These are phyloP conservation scores for Colletotrichum spinosum DNA, from an alignment of 2,329 filamentous ascomycete genomes.

Conservation along the genomic window DNA sequence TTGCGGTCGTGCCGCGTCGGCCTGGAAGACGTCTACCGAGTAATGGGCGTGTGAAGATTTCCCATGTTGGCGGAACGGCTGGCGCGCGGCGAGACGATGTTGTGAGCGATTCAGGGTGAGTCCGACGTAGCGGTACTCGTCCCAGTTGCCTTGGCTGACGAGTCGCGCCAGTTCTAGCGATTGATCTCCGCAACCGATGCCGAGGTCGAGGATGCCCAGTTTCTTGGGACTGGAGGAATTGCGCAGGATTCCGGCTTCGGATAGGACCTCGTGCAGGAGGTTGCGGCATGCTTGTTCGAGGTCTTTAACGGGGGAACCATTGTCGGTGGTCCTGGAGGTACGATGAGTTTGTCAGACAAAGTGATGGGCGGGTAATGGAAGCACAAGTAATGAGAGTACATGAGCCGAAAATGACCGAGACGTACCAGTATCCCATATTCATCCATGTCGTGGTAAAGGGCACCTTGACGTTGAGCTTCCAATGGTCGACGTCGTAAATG, in stretches of 20 bases:
- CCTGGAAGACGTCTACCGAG: slow-evolving; percentile 56
- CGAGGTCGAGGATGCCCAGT: slow-evolving; percentile 62
- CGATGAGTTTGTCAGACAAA: slow-evolving; percentile 26
- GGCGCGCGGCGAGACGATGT: slow-evolving; percentile 50
- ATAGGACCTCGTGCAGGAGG: slow-evolving; percentile 60
- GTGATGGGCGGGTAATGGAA: not conserved
- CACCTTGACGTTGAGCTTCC: slow-evolving; percentile 63
- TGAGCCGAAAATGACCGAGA: slow-evolving; percentile 19
- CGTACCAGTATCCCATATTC: slow-evolving; percentile 72
- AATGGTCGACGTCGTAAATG: slow-evolving; percentile 65
- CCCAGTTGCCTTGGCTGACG: slow-evolving; percentile 39
- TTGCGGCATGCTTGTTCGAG: slow-evolving; percentile 61
- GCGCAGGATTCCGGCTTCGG: slow-evolving; percentile 53
- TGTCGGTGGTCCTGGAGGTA: slow-evolving; percentile 41
- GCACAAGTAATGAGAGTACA: not conserved
- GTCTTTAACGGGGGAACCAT: slow-evolving; percentile 46
- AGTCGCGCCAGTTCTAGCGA: slow-evolving; percentile 56
- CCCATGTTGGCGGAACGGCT: slow-evolving; percentile 42
- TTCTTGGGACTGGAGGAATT: slow-evolving; percentile 19
- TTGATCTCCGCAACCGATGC: slow-evolving; percentile 71
- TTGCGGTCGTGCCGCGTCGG: slow-evolving; percentile 60
- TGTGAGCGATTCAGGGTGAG: slow-evolving; percentile 63
- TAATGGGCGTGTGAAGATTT: slow-evolving; percentile 8
- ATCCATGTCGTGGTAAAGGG: slow-evolving; percentile 69
- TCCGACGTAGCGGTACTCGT: slow-evolving; percentile 60